Evolutionary conservation across 148 eudicot species (phyloP).

Genomic region (Selenicereus undatus): DNA sequence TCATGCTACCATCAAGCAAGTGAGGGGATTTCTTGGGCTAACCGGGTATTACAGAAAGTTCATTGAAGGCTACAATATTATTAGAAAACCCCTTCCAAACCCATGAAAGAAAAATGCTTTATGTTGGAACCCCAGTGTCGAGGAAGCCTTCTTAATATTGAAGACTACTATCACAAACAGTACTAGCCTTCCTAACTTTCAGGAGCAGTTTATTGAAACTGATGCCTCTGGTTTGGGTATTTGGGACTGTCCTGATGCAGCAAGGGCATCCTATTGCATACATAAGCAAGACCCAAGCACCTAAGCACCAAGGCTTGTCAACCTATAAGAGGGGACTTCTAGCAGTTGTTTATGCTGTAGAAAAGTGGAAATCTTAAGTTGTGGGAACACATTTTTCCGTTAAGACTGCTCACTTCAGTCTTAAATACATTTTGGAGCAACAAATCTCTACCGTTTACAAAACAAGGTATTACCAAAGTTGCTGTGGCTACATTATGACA

Average conservation of each 20-base stretch:
- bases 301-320: background rate
- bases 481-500: background rate
- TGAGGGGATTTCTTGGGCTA: background rate
- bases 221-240: background rate
- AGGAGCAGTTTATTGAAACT: too few species aligned
- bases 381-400: background rate
- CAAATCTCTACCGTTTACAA: background rate
- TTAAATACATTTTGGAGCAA: background rate
- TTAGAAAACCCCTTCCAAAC: too few species aligned
- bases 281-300: background rate
- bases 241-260: background rate
- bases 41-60: too few species aligned
- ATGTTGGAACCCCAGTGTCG: too few species aligned
- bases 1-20: background rate
- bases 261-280: background rate
- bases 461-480: background rate
- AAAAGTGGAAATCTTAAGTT: background rate
- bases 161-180: too few species aligned
- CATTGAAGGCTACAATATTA: too few species aligned
- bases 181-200: too few species aligned
- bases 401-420: background rate
- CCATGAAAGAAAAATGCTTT: too few species aligned
- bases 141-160: too few species aligned
- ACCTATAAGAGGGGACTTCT: background rate
- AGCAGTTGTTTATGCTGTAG: background rate